A percentile compares a stretch with the other conserved stretches of the same genome.
phyloP scores from a whole-genome alignment of 1,284 basidiomycete species.

The Ustilago loliicola region DNA sequence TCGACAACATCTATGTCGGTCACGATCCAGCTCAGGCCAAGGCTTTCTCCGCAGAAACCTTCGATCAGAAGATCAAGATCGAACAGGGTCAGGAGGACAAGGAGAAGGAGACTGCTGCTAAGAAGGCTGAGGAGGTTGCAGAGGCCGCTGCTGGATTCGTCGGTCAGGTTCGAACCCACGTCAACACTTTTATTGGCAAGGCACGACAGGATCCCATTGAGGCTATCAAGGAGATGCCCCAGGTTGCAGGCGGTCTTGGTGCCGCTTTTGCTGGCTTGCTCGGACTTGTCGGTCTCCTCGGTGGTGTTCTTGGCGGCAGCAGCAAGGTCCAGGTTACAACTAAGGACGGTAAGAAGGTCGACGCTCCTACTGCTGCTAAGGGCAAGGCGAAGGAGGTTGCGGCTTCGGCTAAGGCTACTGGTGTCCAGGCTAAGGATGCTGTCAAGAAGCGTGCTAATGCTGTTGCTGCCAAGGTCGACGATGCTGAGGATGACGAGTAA shows the following conservation, averaged over 20 bases:
- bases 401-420: conserved; percentile 53
- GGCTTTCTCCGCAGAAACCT: conserved; percentile 63
- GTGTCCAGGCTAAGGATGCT: conserved; percentile 52
- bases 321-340: conserved; percentile 31
- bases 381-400: conserved; percentile 51
- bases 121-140: conserved; percentile 38
- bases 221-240: conserved; percentile 63
- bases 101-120: conserved; percentile 37
- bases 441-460: conserved; percentile 59
- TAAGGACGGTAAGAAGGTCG: conserved; percentile 59
- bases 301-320: conserved; percentile 54
- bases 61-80: conserved; percentile 63
- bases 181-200: conserved; percentile 49
- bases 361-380: conserved; percentile 44
- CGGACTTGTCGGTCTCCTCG: conserved; percentile 58
- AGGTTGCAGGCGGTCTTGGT: conserved; percentile 60
- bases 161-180: conserved; percentile 45
- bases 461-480: conserved; percentile 53
- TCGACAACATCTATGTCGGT: conserved; percentile 70
- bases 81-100: conserved; percentile 63
- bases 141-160: conserved; percentile 34
- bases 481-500: conserved; percentile 52
- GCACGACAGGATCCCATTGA: conserved; percentile 57
- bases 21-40: conserved; percentile 64
- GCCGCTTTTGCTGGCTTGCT: conserved; percentile 60